These are phyloP conservation scores for Holtermanniella nyarrowii DNA, from an alignment of 768 basidiomycete genomes.

Conservation along the genomic window DNA sequence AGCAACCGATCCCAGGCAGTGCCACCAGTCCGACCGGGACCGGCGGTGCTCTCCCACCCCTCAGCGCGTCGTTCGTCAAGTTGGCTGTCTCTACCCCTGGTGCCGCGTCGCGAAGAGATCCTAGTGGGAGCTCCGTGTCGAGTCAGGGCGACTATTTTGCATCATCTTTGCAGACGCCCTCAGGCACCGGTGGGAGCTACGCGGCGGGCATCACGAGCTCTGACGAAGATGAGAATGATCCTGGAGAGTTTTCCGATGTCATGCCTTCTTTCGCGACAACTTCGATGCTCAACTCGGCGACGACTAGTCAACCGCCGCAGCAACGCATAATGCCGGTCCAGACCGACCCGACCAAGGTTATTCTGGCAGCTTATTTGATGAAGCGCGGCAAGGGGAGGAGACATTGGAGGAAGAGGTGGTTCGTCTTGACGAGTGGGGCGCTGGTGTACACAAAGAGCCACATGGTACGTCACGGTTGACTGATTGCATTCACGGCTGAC, in stretches of 20 bases:
- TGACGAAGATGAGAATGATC: conserved; percentile 11
- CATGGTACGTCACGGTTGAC: conserved; percentile 57
- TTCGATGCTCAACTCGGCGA: conserved; percentile 15
- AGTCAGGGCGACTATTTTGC: background rate
- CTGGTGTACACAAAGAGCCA: conserved; percentile 83
- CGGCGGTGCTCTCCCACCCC: background rate
- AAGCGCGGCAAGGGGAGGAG: conserved; percentile 72
- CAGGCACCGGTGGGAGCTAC: background rate
- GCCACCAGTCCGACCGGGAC: background rate
- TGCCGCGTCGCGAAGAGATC: conserved; percentile 19
- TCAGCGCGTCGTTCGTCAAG: background rate
- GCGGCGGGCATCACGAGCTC: background rate
- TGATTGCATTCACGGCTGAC: conserved; percentile 5
- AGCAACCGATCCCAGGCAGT: background rate
- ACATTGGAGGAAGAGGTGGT: conserved; percentile 96
- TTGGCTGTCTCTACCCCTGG: background rate
- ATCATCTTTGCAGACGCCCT: too few relatives aligned
- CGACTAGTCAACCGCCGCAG: conserved; percentile 1
- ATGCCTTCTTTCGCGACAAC: conserved; percentile 45
- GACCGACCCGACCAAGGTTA: conserved; percentile 63
- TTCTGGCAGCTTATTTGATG: conserved; percentile 86
- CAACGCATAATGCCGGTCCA: conserved; percentile 18
- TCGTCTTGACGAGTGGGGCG: conserved; percentile 78
- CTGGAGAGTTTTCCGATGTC: background rate
- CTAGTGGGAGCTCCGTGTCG: conserved; percentile 13